These are phyloP conservation scores for Leptosphaerulina australis DNA, from an alignment of 2,329 filamentous ascomycete genomes.

Conservation along the genomic window DNA sequence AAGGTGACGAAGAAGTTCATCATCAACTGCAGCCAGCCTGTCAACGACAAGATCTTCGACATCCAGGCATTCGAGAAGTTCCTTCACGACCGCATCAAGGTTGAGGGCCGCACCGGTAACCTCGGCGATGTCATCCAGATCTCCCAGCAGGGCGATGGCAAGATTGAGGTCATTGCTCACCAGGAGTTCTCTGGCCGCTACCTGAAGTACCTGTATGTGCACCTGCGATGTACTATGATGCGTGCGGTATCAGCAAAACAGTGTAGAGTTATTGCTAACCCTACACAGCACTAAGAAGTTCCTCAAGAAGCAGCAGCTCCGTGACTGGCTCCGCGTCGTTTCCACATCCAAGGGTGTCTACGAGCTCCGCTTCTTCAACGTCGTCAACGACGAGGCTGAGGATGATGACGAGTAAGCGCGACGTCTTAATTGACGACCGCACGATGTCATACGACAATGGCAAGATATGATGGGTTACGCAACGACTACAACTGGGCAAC, in stretches of 20 bases:
- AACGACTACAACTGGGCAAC: conserved; percentile 6
- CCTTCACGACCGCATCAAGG: conserved; percentile 99
- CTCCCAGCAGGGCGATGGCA: conserved; percentile 90
- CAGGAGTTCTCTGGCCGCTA: conserved; percentile 98
- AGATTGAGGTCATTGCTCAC: conserved; percentile 97
- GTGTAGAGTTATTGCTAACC: conserved; percentile 17
- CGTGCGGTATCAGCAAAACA: background rate
- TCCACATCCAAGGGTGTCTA: conserved; percentile 98
- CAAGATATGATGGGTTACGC: conserved; percentile 11
- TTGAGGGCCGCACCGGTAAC: conserved; percentile 97
- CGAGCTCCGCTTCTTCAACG: conserved; percentile 99
- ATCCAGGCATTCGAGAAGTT: conserved; percentile 99
- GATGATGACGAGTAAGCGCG: conserved; percentile 91
- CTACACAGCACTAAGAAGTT: conserved; percentile 98
- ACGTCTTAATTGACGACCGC: conserved; percentile 38
- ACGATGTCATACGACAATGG: conserved; percentile 11
- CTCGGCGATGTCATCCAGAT: conserved; percentile 92
- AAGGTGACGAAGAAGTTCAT: conserved; percentile 96
- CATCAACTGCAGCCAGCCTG: conserved; percentile 99
- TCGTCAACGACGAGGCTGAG: conserved; percentile 96
- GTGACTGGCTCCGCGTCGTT: conserved; percentile 99
- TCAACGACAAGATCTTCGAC: conserved; percentile 99
- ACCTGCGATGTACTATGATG: background rate
- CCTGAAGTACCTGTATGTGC: conserved; percentile 96
- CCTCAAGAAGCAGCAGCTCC: conserved; percentile 99